These are phyloP conservation scores for Saksenaea oblongispora DNA, from an alignment of 371 early-diverging fungal species.

Conservation along the genomic window DNA sequence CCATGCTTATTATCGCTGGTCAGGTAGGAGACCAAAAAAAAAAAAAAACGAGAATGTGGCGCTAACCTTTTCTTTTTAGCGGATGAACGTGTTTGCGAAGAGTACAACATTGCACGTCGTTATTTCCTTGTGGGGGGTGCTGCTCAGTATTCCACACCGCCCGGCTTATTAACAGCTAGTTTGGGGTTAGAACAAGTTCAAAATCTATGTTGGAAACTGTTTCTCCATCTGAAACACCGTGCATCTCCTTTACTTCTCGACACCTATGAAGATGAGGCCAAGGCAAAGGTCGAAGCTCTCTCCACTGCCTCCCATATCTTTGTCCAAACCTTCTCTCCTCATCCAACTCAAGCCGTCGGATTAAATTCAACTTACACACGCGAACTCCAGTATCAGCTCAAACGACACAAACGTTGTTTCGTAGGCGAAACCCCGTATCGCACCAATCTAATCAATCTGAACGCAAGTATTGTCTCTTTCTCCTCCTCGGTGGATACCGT, in stretches of 20 bases:
- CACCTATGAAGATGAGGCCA: constrained; percentile 27
- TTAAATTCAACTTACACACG: not conserved
- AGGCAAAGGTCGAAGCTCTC: constrained; percentile 17
- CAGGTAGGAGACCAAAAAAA: constrained; percentile 30
- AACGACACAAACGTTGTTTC: constrained; percentile 16
- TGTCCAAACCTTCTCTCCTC: constrained; percentile 1
- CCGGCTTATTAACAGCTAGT: constrained; percentile 29
- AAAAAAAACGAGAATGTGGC: not conserved
- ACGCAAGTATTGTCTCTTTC: constrained; percentile 4
- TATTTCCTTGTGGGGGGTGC: constrained; percentile 42
- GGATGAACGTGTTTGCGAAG: constrained; percentile 20
- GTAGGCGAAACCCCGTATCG: constrained; percentile 18
- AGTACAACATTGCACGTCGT: constrained; percentile 23
- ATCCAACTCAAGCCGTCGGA: not conserved
- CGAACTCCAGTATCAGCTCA: constrained; percentile 5
- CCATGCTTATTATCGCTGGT: constrained; percentile 28
- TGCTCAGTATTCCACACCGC: constrained; percentile 30
- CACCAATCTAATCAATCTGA: constrained; percentile 12
- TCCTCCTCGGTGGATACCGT: not conserved
- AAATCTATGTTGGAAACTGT: constrained; percentile 45
- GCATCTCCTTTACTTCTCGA: constrained; percentile 29
- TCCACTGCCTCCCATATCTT: constrained; percentile 7
- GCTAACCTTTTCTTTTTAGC: constrained; percentile 7
- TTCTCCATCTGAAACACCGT: constrained; percentile 18
- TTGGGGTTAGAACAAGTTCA: constrained; percentile 32